Conservation (phyloP, 495 filamentous ascomycete species). For the Aspergillus diversus region DNA sequence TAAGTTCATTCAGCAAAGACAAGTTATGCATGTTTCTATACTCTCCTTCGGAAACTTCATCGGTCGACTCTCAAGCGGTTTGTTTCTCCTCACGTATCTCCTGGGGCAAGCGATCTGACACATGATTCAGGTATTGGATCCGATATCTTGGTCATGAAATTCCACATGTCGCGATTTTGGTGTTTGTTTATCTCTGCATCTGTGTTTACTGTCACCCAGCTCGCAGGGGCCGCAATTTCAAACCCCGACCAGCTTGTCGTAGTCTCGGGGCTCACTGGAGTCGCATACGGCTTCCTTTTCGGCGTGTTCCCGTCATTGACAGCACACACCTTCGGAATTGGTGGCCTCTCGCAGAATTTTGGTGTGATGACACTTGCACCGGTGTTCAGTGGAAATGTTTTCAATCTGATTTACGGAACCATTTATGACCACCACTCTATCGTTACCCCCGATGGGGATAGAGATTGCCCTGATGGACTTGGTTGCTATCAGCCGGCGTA, state of each 20-base stretch:
- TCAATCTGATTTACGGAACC: conserved; percentile 80
- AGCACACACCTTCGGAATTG: conserved; percentile 87
- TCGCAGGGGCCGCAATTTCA: conserved; percentile 75
- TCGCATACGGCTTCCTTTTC: conserved; percentile 93
- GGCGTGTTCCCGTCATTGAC: conserved; percentile 93
- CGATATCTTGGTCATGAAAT: conserved; percentile 80
- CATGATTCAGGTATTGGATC: conserved; percentile 73
- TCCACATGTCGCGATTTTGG: conserved; percentile 84
- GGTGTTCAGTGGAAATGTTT: conserved; percentile 83
- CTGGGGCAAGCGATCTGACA: conserved; percentile 3
- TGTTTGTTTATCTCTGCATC: conserved; percentile 75
- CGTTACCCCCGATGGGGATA: conserved; percentile 65
- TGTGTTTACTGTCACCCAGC: conserved; percentile 80
- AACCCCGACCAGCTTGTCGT: conserved; percentile 78
- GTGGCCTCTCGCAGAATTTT: conserved; percentile 91
- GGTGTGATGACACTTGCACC: conserved; percentile 90
- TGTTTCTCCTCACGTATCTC: conserved; percentile 20
- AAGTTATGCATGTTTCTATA: conserved; percentile 92
- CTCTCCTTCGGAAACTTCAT: conserved; percentile 83
- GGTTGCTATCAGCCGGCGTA: conserved; percentile 84
- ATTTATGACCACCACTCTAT: conserved; percentile 82
- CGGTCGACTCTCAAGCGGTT: conserved; percentile 78
- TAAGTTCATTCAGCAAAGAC: conserved; percentile 77
- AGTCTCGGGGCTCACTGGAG: conserved; percentile 80
- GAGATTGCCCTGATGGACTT: conserved; percentile 77